These are phyloP conservation scores for Sarocladiaceae sp. DNA, from an alignment of 2,329 filamentous ascomycete species.

Conservation along the genomic window DNA sequence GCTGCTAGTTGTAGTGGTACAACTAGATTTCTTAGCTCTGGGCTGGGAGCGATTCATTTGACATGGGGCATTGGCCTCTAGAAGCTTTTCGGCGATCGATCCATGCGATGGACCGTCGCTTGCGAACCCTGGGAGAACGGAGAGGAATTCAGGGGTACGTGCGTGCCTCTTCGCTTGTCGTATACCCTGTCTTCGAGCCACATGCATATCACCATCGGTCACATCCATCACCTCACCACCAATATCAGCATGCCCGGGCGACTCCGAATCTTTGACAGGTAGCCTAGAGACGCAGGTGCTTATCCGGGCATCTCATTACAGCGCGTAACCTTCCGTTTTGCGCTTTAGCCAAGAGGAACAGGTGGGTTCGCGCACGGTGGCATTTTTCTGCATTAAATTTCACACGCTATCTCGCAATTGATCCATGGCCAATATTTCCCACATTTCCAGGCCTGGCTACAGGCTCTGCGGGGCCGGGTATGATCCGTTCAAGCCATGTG, in stretches of 20 bases:
- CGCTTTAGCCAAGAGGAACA: not conserved
- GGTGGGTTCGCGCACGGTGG: conserved; percentile 5
- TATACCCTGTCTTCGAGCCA: not conserved
- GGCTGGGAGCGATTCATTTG: not conserved
- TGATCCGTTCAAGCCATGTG: not conserved
- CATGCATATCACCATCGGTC: not conserved
- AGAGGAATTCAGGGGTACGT: too few relatives aligned
- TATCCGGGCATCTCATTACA: not conserved
- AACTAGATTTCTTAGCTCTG: too few relatives aligned
- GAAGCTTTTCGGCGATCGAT: not conserved
- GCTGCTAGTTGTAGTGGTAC: too few relatives aligned
- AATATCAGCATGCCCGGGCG: not conserved
- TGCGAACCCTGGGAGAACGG: not conserved
- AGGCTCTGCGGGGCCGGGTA: conserved; percentile 2
- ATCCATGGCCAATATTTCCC: conserved; percentile 9
- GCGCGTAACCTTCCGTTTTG: not conserved
- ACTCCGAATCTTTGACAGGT: too few relatives aligned
- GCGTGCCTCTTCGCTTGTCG: not conserved
- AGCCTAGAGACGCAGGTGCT: not conserved
- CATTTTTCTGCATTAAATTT: not conserved
- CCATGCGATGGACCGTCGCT: not conserved
- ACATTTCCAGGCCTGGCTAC: not conserved
- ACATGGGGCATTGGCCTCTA: not conserved
- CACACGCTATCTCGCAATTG: conserved; percentile 6
- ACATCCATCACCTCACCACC: not conserved